Evolutionary conservation across 345 rosid species (phyloP).

Genomic region (Heritiera fomes): DNA sequence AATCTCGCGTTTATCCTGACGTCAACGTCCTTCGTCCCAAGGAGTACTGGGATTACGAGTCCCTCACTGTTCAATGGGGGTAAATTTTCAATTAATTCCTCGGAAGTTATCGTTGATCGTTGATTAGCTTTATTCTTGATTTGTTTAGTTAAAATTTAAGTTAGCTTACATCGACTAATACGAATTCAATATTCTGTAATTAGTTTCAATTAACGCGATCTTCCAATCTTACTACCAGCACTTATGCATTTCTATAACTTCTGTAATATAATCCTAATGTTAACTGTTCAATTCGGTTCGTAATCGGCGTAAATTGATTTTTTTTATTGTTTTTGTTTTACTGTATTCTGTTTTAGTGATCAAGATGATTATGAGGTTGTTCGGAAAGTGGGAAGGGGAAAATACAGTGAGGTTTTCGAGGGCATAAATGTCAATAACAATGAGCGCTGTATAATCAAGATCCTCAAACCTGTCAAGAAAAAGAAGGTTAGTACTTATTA

Average conservation of each 20-base stretch:
- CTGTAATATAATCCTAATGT: not conserved
- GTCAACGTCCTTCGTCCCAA: constrained; percentile 83
- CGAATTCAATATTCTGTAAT: not conserved
- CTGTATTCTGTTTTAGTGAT: constrained; percentile 44
- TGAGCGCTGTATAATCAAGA: constrained; percentile 72
- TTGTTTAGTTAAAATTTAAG: not conserved
- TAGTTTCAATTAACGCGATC: not conserved
- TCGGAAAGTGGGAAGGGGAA: constrained; percentile 82
- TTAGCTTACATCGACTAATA: not conserved
- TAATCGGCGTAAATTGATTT: not conserved
- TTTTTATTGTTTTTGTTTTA: not conserved
- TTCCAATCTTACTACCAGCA: not conserved
- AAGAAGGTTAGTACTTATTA: constrained; percentile 56
- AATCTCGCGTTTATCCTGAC: constrained; percentile 82
- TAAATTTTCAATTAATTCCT: not conserved
- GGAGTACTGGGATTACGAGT: constrained; percentile 95
- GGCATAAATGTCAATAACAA: constrained; percentile 70
- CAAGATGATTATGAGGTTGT: constrained; percentile 94
- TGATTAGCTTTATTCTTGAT: not conserved
- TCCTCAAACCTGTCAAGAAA: constrained; percentile 90
- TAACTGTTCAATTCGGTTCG: not conserved
- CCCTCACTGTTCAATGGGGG: constrained; percentile 70
- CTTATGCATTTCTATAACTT: not conserved
- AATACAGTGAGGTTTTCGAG: constrained; percentile 84
- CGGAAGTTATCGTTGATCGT: not conserved